These are phyloP conservation scores for Pichia thaimueangensis DNA, from an alignment of 805 yeast genomes.

Conservation along the genomic window DNA sequence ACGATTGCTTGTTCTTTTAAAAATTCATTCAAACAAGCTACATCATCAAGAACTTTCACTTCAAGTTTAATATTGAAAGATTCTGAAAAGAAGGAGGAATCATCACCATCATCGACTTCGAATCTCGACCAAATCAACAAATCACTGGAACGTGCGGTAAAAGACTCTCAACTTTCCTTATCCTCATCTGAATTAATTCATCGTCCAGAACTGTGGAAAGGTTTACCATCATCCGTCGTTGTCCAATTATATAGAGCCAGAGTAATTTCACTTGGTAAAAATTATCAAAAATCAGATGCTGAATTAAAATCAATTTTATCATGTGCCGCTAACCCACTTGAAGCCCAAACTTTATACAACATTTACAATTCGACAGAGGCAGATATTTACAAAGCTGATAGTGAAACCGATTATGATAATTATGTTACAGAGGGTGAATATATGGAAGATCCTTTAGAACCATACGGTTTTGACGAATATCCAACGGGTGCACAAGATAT, in stretches of 20 bases:
- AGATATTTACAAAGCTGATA: constrained; percentile 34
- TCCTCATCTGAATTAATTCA: constrained; percentile 30
- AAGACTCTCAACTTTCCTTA: constrained; percentile 11
- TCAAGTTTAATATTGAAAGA: not conserved
- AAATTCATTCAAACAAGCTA: not conserved
- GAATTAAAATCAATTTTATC: constrained; percentile 54
- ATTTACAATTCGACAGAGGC: constrained; percentile 41
- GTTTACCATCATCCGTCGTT: constrained; percentile 57
- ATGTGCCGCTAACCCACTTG: constrained; percentile 29
- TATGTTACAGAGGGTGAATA: constrained; percentile 31
- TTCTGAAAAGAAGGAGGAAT: not conserved
- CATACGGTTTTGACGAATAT: constrained; percentile 57
- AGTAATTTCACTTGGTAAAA: constrained; percentile 42
- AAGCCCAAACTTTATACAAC: constrained; percentile 22
- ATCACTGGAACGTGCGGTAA: constrained; percentile 12
- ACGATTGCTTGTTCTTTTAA: too few relatives aligned
- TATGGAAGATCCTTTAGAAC: constrained; percentile 26
- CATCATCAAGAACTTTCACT: not conserved
- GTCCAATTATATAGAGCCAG: constrained; percentile 56
- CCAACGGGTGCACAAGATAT: constrained; percentile 68
- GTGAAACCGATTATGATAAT: constrained; percentile 36
- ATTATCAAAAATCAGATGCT: constrained; percentile 41
- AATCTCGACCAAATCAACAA: constrained; percentile 10
- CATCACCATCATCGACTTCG: not conserved
- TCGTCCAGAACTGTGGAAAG: constrained; percentile 66